A percentile compares a stretch with the other conserved stretches of the same genome.
Conservation (phyloP, 768 basidiomycete species). For the Pulveroboletus sp. region DNA sequence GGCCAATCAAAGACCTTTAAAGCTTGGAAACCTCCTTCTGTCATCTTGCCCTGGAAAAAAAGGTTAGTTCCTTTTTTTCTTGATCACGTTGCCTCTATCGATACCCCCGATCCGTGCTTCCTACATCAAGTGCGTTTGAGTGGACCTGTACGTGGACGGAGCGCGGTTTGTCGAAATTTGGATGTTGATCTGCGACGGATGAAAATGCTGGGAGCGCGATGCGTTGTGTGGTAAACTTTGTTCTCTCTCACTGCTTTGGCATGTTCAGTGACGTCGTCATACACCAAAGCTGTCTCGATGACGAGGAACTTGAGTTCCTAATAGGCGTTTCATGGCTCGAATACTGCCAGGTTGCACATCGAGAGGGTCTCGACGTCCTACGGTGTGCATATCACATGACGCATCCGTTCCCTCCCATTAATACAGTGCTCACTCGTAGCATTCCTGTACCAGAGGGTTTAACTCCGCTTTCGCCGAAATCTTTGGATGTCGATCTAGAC, state of each 20-base stretch:
- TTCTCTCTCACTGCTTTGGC: background rate
- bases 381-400: conserved; percentile 40
- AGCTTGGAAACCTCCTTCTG: conserved; percentile 80
- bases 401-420: background rate
- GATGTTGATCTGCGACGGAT: conserved; percentile 73
- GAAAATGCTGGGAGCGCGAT: conserved; percentile 64
- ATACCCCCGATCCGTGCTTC: background rate
- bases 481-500: conserved; percentile 62
- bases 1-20: conserved; percentile 20
- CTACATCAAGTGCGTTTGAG: conserved; percentile 53
- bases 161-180: conserved; percentile 79
- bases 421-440: conserved; percentile 35
- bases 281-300: conserved; percentile 68
- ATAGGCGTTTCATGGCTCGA: conserved; percentile 77
- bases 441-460: conserved; percentile 90
- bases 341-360: conserved; percentile 59
- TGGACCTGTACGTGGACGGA: conserved; percentile 74
- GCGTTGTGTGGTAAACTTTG: conserved; percentile 66
- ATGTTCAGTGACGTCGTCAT: background rate
- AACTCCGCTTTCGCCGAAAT: conserved; percentile 54
- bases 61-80: conserved; percentile 38
- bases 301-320: conserved; percentile 75
- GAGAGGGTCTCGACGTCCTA: conserved; percentile 72
- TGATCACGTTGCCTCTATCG: background rate
- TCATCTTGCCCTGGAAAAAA: conserved; percentile 97